Conservation (phyloP, 345 rosid species). For the Syzygium grande region DNA sequence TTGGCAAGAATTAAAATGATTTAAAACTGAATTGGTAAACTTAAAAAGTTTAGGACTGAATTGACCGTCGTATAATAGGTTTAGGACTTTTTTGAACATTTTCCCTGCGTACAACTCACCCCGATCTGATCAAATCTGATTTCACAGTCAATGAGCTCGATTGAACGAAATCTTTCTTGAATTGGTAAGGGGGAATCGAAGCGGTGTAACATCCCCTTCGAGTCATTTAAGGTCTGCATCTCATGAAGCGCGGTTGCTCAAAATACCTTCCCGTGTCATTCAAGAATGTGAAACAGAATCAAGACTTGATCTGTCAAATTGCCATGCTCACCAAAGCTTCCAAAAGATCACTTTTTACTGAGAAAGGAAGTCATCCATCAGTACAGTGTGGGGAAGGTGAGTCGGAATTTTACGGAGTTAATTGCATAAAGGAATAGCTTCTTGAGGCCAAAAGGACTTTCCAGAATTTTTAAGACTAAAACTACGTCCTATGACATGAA, state of each 20-base stretch:
- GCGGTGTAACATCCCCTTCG: neutral
- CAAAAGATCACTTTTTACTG: too few species aligned
- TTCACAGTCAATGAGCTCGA: too few species aligned
- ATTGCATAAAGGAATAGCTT: constrained; percentile 9
- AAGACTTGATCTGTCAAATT: neutral
- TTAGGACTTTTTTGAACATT: too few species aligned
- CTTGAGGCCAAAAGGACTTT: constrained; percentile 22
- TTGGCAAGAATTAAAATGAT: too few species aligned
- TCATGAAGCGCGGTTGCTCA: neutral
- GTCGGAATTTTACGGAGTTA: constrained; percentile 5
- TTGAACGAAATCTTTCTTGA: too few species aligned
- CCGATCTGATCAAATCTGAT: too few species aligned
- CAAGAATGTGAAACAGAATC: neutral
- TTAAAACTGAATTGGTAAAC: too few species aligned
- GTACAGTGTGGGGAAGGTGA: neutral
- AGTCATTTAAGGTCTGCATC: neutral
- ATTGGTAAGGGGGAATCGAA: neutral
- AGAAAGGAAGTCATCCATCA: too few species aligned
- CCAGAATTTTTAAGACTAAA: constrained; percentile 10
- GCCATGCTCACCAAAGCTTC: too few species aligned
- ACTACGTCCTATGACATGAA: constrained; percentile 27
- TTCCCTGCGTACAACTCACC: too few species aligned
- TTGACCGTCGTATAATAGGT: too few species aligned
- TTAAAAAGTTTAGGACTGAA: too few species aligned
- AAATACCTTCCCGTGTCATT: neutral